Evolutionary conservation across 2,329 filamentous ascomycete genomes (phyloP).

Genomic region (Amauroascus niger): DNA sequence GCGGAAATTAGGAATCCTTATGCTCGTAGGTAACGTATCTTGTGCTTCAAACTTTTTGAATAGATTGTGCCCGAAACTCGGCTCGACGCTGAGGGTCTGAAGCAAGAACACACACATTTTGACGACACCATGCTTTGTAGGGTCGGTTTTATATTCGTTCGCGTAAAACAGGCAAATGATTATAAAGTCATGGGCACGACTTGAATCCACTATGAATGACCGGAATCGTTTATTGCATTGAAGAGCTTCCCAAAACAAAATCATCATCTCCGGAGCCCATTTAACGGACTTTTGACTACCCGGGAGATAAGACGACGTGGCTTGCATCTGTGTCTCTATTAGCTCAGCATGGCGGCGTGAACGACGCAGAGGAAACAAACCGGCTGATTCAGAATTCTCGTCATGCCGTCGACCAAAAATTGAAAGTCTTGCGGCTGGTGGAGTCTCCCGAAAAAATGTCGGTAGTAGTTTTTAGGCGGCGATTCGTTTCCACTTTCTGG

Average conservation of each 20-base stretch:
- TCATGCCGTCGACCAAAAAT: conserved; percentile 92
- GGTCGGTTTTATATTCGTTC: conserved; percentile 75
- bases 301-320: conserved; percentile 78
- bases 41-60: conserved; percentile 84
- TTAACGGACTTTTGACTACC: conserved; percentile 69
- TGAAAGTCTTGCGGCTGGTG: conserved; percentile 96
- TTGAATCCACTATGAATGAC: conserved; percentile 93
- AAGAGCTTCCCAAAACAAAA: conserved; percentile 93
- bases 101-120: conserved; percentile 96
- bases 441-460: conserved; percentile 80
- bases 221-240: conserved; percentile 98
- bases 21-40: conserved; percentile 71
- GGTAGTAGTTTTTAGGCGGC: conserved; percentile 79
- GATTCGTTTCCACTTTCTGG: conserved; percentile 60
- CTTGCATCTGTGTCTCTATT: conserved; percentile 52
- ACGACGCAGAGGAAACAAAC: conserved; percentile 28
- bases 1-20: conserved; percentile 72
- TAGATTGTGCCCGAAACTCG: conserved; percentile 78
- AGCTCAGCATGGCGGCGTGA: conserved; percentile 9
- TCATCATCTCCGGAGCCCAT: conserved; percentile 90
- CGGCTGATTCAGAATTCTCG: conserved; percentile 80
- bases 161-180: conserved; percentile 87
- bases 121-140: conserved; percentile 81
- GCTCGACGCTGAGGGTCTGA: conserved; percentile 88
- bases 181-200: conserved; percentile 84